These are phyloP conservation scores for Pleurotus cornucopiae DNA, from an alignment of 768 basidiomycete genomes.

Conservation along the genomic window DNA sequence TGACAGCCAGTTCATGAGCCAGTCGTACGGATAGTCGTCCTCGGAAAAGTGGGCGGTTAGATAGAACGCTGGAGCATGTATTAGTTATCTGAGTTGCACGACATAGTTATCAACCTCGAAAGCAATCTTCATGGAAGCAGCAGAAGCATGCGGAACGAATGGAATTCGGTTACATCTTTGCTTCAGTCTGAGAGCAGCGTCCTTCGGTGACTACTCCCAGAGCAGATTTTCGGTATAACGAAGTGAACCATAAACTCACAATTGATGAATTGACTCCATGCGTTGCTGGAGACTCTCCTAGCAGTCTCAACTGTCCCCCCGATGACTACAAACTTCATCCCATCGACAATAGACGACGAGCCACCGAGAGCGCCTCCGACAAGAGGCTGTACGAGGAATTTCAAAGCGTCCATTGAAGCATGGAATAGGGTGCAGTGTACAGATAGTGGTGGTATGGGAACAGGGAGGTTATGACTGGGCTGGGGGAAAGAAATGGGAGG, in stretches of 20 bases:
- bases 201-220: too few species aligned
- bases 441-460: constrained; percentile 1
- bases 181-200: too few species aligned
- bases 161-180: too few species aligned
- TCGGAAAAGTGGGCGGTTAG: constrained; percentile 88
- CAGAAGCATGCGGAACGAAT: too few species aligned
- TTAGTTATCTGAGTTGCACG: neutral
- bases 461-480: neutral
- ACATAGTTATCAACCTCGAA: neutral
- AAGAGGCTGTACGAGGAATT: constrained; percentile 77
- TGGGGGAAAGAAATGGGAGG: neutral
- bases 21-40: constrained; percentile 88
- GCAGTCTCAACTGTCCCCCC: constrained; percentile 88
- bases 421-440: neutral
- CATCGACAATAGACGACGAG: constrained; percentile 78
- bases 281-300: constrained; percentile 74
- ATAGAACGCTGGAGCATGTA: constrained; percentile 59
- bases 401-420: constrained; percentile 66
- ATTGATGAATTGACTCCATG: constrained; percentile 85
- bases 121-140: too few species aligned
- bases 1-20: constrained; percentile 89
- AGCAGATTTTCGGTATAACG: too few species aligned
- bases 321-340: constrained; percentile 85
- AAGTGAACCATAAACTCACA: constrained; percentile 44
- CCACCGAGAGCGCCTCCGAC: constrained; percentile 57